Percentiles rank a stretch among this genome's conserved stretches.
Evolutionary conservation across 2,329 filamentous ascomycete species (phyloP).

Genomic region (Fusarium sp.): DNA sequence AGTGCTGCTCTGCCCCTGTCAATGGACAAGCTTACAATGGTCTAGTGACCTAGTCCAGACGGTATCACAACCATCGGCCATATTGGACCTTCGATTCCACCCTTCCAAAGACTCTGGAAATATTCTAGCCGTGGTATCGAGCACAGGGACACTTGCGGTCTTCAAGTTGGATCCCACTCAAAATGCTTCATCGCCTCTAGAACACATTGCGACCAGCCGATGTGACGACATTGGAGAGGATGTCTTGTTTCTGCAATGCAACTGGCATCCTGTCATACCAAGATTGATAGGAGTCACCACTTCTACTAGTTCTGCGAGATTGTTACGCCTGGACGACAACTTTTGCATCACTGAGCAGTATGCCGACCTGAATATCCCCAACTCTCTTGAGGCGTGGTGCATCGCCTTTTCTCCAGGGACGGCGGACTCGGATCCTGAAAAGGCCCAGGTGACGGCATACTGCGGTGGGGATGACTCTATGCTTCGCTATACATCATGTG

Average conservation of each 20-base stretch:
- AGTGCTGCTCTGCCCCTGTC: constrained; percentile 44
- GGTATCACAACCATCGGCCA: constrained; percentile 73
- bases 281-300: constrained; percentile 76
- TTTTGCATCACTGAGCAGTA: constrained; percentile 51
- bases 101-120: constrained; percentile 55
- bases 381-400: constrained; percentile 79
- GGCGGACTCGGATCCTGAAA: constrained; percentile 14
- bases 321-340: constrained; percentile 60
- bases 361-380: constrained; percentile 55
- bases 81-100: constrained; percentile 88
- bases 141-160: constrained; percentile 75
- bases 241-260: constrained; percentile 76
- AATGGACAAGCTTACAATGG: constrained; percentile 11
- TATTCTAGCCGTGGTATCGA: constrained; percentile 80
- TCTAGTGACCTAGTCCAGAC: constrained; percentile 67
- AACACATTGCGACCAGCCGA: constrained; percentile 56
- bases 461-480: constrained; percentile 82
- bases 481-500: constrained; percentile 60
- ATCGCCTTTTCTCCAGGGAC: constrained; percentile 65
- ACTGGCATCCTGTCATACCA: constrained; percentile 72
- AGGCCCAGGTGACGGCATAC: constrained; percentile 58
- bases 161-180: constrained; percentile 63
- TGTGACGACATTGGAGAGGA: constrained; percentile 63
- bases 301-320: constrained; percentile 71
- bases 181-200: constrained; percentile 47